Base-by-base conservation (phyloP, 441 rosid species). In the Flueggea neowawraea region DNA sequence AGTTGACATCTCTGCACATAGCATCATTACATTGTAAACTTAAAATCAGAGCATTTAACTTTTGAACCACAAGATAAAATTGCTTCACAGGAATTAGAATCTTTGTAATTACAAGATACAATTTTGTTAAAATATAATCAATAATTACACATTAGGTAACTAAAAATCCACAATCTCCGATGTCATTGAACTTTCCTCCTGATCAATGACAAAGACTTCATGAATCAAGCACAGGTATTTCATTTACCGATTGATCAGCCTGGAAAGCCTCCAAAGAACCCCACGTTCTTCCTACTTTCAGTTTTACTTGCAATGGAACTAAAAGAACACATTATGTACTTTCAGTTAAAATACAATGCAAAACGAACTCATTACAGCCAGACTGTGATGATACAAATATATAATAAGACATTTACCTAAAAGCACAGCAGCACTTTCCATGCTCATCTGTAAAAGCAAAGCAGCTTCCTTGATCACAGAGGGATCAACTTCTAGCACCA, bases 221-320 rank as follows among this genome's bases (percentile, higher is more conserved):
- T 13, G 74, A 61, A 62, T 69, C 71, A 3, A 64, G 58, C 60
- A 63, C 51, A 43, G 52, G 58, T 22, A 22, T 22, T 67, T 69
- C 69, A 75, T 67, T 72, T 13, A 56, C 50, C 60, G 55, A 66
- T 69, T 82, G 62, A 70, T 73, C 82, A 48, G 77, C 79, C 52
- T 71, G 77, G 54, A 78, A 77, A 64, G 93, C 78, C 84, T 86
- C 79, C 86, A 90, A 73, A 50, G 95, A 82, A 61, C 99, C 99
- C 99, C 98, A 95, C 8, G 97, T 88, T 76, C 78, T 91, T 76
- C 99, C 99, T 73, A 86, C 78, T 73, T 85, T 84, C 73, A 89
- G 66, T 79, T 95, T 91, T 78, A 88, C 95, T 61, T 61, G 92
- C 77, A 95, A 71, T 57, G 99, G 98, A 71, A 91, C 98, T 95